These are phyloP conservation scores for Clavispora fructus DNA, from an alignment of 805 yeast species.

Conservation along the genomic window DNA sequence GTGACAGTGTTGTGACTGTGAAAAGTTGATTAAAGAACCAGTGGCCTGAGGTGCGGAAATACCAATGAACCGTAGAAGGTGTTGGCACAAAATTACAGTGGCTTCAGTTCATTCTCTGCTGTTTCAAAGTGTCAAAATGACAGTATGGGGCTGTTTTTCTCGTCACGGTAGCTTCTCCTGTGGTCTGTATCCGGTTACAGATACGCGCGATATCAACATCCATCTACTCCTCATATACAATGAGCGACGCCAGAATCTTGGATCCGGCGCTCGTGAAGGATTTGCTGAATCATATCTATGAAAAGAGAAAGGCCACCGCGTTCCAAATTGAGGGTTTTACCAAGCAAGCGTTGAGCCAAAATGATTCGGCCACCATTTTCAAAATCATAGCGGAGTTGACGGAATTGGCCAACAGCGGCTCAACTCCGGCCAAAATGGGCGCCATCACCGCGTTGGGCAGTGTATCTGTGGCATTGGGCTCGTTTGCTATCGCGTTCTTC, in stretches of 20 bases:
- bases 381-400: conserved; percentile 68
- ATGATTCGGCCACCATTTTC: conserved; percentile 56
- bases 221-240: background rate
- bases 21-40: too few species aligned
- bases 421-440: conserved; percentile 74
- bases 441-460: conserved; percentile 95
- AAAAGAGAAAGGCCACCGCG: conserved; percentile 43
- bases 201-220: background rate
- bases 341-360: conserved; percentile 57
- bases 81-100: too few species aligned
- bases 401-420: conserved; percentile 73
- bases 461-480: conserved; percentile 88
- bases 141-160: too few species aligned
- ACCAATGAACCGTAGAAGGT: too few species aligned
- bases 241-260: conserved; percentile 23
- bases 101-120: too few species aligned
- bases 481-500: conserved; percentile 74
- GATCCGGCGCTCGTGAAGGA: conserved; percentile 37
- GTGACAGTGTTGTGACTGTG: too few species aligned
- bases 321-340: conserved; percentile 73
- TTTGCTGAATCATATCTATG: conserved; percentile 41
- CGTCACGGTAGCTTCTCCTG: too few species aligned
- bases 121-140: too few species aligned
- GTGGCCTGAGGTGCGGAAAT: too few species aligned
- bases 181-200: background rate